Percentiles rank a stretch among this genome's conserved stretches.
phyloP scores from a whole-genome alignment of 2,329 filamentous ascomycete genomes.

The Stromatinia cepivora region DNA sequence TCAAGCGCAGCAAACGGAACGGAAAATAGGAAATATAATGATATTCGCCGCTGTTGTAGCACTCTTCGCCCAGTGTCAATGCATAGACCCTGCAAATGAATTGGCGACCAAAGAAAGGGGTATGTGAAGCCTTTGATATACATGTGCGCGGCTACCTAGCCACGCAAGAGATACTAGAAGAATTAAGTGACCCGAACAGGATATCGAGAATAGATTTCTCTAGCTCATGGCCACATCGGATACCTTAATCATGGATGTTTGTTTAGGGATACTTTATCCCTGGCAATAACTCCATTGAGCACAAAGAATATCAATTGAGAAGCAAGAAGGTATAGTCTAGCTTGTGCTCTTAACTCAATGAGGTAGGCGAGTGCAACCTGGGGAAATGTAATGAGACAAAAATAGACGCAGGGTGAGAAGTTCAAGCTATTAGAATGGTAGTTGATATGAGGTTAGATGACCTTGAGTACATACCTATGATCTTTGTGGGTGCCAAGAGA shows the following conservation, averaged over 20 bases:
- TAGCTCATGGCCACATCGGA: not conserved
- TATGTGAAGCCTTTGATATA: not conserved
- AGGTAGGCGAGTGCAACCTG: not conserved
- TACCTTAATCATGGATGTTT: not conserved
- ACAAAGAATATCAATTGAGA: not conserved
- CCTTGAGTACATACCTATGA: not conserved
- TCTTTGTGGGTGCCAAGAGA: not conserved
- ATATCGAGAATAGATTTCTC: not conserved
- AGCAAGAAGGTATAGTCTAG: too few relatives aligned
- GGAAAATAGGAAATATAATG: not conserved
- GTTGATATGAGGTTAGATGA: not conserved
- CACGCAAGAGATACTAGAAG: not conserved
- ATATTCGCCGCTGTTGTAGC: not conserved
- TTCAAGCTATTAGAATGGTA: not conserved
- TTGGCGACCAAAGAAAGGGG: not conserved
- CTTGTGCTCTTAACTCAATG: not conserved
- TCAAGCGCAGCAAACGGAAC: too few relatives aligned
- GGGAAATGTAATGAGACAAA: not conserved
- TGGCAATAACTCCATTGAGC: not conserved
- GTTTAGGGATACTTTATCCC: not conserved
- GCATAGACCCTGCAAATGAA: not conserved
- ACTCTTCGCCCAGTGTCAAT: not conserved
- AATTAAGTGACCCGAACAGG: not conserved
- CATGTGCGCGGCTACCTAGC: not conserved
- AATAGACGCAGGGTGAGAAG: not conserved